Conservation (phyloP, 345 rosid genomes). For the Gossypium longicalyx region DNA sequence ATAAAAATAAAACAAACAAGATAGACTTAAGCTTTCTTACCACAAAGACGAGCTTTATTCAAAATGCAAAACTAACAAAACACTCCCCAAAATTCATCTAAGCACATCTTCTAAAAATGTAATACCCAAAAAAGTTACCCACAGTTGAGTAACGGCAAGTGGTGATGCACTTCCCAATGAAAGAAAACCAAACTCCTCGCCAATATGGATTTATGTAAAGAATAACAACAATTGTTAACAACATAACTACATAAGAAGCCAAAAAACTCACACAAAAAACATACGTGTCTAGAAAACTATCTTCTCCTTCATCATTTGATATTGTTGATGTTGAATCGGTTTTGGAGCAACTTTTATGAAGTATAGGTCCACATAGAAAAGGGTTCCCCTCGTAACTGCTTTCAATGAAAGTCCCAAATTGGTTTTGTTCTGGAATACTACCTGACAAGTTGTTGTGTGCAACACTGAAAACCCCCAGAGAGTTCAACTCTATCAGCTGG, state of each 20-base stretch:
- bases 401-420: constrained; percentile 7
- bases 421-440: background rate
- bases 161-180: no score
- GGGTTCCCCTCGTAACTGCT: constrained; percentile 14
- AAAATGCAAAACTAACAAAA: no score
- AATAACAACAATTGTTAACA: no score
- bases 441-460: constrained; percentile 11
- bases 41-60: background rate
- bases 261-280: background rate
- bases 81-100: no score
- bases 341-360: background rate
- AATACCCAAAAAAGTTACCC: no score
- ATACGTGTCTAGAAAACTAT: background rate
- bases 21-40: no score
- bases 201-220: no score
- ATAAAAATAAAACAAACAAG: no score
- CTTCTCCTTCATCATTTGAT: background rate
- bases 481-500: background rate
- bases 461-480: background rate
- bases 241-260: background rate
- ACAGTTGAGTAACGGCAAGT: no score
- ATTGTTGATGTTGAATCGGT: background rate
- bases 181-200: no score
- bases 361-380: background rate
- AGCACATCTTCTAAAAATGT: no score